phyloP scores from a whole-genome alignment of 202 grass and related monocot genomes.

The Panicum virgatum region DNA sequence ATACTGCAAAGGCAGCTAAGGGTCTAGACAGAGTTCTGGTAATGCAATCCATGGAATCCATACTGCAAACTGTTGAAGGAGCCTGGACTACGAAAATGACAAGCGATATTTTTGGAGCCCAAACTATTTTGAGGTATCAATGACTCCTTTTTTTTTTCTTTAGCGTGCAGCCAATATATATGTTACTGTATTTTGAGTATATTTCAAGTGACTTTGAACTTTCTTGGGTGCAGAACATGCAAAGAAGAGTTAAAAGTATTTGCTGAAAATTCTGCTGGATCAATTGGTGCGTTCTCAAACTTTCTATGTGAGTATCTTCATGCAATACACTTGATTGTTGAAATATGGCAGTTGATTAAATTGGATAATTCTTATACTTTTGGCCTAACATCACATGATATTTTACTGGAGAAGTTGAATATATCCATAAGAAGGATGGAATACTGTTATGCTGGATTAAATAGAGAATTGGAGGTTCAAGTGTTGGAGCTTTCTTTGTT shows the following conservation, averaged over 20 bases:
- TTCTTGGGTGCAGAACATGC: conserved; percentile 62
- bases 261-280: conserved; percentile 49
- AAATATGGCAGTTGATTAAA: conserved; percentile 55
- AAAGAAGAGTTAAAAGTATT: conserved; percentile 67
- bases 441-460: conserved; percentile 63
- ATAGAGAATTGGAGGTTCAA: conserved; percentile 63
- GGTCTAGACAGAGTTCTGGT: conserved; percentile 44
- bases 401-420: conserved; percentile 70
- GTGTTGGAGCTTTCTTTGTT: conserved; percentile 73
- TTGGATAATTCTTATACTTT: conserved; percentile 41
- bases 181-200: conserved; percentile 14
- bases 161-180: conserved; percentile 6
- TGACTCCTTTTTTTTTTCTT: conserved; percentile 25
- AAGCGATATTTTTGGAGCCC: conserved; percentile 39
- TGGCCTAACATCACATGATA: conserved; percentile 47
- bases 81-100: conserved; percentile 64
- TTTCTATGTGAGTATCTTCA: conserved; percentile 72
- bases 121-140: conserved; percentile 63
- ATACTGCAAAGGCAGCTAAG: conserved; percentile 27
- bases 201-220: conserved; percentile 17
- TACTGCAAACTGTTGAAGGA: conserved; percentile 61
- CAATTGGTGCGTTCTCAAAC: conserved; percentile 52
- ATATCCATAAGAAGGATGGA: conserved; percentile 63
- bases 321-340: conserved; percentile 56
- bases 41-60: conserved; percentile 44